Conservation (phyloP, 2,329 filamentous ascomycete species). For the Aspergillus aculeatus region DNA sequence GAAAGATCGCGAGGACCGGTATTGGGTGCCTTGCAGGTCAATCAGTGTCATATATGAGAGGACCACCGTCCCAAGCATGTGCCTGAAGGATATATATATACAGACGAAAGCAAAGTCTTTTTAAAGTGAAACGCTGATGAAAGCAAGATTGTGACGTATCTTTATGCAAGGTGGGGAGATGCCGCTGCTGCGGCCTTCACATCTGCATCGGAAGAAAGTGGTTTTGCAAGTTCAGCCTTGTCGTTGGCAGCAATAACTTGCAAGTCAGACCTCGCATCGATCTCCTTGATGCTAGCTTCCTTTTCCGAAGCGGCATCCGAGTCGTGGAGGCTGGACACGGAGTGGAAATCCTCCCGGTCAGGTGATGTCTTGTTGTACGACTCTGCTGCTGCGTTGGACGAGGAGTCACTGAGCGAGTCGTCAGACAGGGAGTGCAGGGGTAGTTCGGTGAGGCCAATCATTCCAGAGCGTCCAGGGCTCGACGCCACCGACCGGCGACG, state of each 20-base stretch:
- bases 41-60: background rate
- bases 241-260: background rate
- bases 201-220: background rate
- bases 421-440: slow-evolving; percentile 15
- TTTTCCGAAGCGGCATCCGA: slow-evolving; percentile 25
- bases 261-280: background rate
- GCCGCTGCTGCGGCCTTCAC: background rate
- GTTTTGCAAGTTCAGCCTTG: background rate
- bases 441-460: slow-evolving; percentile 19
- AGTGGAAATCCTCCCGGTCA: slow-evolving; percentile 45
- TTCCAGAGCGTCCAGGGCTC: slow-evolving; percentile 23
- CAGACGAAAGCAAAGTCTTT: background rate
- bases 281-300: slow-evolving; percentile 10
- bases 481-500: slow-evolving; percentile 22
- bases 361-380: slow-evolving; percentile 15
- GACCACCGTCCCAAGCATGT: background rate
- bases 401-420: slow-evolving; percentile 13
- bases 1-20: background rate
- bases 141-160: background rate
- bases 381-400: slow-evolving; percentile 12
- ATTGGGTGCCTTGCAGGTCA: background rate
- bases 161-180: background rate
- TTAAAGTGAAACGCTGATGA: background rate
- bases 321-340: slow-evolving; percentile 36
- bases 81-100: slow-evolving; percentile 9